Evolutionary conservation across 805 yeast species (phyloP).

Genomic region (Candida ascalaphidarum): DNA sequence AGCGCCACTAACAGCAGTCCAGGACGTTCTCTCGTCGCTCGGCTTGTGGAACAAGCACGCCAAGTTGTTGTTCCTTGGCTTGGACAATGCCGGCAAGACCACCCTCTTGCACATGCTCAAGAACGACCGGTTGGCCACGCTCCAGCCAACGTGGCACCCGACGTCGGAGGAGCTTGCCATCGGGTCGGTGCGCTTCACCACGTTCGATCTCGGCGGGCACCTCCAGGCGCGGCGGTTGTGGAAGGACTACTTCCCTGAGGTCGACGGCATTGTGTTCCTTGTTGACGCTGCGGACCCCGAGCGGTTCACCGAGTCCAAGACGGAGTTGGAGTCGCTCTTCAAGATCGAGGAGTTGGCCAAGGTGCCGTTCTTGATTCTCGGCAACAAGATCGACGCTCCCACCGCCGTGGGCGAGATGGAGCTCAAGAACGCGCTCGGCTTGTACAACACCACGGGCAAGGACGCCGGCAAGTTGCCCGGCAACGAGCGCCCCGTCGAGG

Average conservation of each 20-base stretch:
- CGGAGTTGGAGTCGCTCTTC: slow-evolving; percentile 88
- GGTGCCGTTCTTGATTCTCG: slow-evolving; percentile 90
- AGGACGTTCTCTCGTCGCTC: slow-evolving; percentile 36
- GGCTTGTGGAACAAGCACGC: slow-evolving; percentile 45
- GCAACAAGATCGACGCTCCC: slow-evolving; percentile 94
- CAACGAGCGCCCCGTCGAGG: slow-evolving; percentile 85
- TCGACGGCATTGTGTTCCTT: slow-evolving; percentile 90
- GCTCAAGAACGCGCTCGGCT: slow-evolving; percentile 81
- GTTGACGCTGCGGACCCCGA: slow-evolving; percentile 97
- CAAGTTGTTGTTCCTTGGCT: slow-evolving; percentile 37
- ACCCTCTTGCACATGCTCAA: slow-evolving; percentile 42
- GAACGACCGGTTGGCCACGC: slow-evolving; percentile 95
- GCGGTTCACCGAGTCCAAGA: slow-evolving; percentile 90
- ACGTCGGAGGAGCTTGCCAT: slow-evolving; percentile 97
- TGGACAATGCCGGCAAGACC: slow-evolving; percentile 41
- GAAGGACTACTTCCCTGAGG: slow-evolving; percentile 99
- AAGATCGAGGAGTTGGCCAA: slow-evolving; percentile 82
- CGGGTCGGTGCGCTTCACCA: slow-evolving; percentile 93
- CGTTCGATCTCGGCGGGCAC: slow-evolving; percentile 98
- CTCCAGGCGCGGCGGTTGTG: slow-evolving; percentile 97
- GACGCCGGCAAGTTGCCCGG: slow-evolving; percentile 54
- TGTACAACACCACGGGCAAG: slow-evolving; percentile 87
- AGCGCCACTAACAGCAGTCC: slow-evolving; percentile 15
- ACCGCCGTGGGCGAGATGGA: slow-evolving; percentile 93
- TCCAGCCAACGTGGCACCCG: slow-evolving; percentile 98